These are phyloP conservation scores for Gossypium mustelinum DNA, from an alignment of 345 rosid genomes.

Conservation along the genomic window DNA sequence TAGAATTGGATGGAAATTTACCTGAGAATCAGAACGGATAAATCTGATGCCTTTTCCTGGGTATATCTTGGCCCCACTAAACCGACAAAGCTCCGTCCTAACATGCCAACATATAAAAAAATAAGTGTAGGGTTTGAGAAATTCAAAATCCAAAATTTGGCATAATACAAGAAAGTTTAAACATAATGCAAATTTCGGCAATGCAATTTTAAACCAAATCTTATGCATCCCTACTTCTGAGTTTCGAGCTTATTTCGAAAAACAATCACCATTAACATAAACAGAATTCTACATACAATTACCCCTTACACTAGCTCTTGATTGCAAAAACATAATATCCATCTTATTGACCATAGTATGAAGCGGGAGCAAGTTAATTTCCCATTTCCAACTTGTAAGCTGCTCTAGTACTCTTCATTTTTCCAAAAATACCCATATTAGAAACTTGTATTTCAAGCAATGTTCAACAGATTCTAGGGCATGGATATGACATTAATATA, in stretches of 20 bases:
- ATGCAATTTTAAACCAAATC: no score
- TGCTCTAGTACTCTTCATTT: no score
- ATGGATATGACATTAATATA: background rate
- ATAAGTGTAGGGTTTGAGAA: background rate
- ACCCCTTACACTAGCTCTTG: background rate
- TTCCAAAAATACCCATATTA: no score
- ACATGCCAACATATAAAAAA: background rate
- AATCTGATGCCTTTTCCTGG: slow-evolving; percentile 74
- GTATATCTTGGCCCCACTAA: slow-evolving; percentile 65
- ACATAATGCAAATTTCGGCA: background rate
- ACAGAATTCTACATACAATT: background rate
- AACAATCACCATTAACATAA: background rate
- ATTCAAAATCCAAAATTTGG: no score
- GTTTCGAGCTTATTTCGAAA: background rate
- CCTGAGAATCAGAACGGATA: slow-evolving; percentile 73
- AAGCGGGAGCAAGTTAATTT: background rate
- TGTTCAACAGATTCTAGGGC: background rate
- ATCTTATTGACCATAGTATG: background rate
- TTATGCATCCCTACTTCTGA: background rate
- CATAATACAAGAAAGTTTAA: background rate
- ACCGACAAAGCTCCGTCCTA: slow-evolving; percentile 58
- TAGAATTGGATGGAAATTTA: slow-evolving; percentile 1
- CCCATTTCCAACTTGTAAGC: background rate
- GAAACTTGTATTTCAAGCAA: background rate
- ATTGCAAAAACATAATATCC: background rate